Evolutionary conservation across 176 grass and related monocot species (phyloP).

Genomic region (Musa itinerans): DNA sequence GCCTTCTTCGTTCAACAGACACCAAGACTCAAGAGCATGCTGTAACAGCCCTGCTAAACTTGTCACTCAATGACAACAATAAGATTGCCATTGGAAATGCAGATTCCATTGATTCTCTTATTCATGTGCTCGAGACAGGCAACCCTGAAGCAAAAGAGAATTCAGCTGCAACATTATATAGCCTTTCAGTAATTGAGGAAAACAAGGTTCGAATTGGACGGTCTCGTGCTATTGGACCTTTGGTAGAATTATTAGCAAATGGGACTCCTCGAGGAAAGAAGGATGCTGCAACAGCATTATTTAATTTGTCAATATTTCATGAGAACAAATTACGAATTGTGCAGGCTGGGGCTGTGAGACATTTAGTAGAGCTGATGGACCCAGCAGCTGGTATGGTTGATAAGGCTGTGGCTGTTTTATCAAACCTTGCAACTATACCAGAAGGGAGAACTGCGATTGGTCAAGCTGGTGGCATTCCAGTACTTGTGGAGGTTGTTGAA

Average conservation of each 20-base stretch:
- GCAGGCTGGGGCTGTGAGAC: constrained; percentile 53
- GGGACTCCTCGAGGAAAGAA: constrained; percentile 68
- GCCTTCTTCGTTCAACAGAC: constrained; percentile 59
- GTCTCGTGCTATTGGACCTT: constrained; percentile 51
- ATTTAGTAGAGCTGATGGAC: constrained; percentile 80
- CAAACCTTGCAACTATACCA: constrained; percentile 53
- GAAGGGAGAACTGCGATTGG: constrained; percentile 55
- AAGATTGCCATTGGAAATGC: constrained; percentile 56
- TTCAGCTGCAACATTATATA: constrained; percentile 65
- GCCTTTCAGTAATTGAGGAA: constrained; percentile 64
- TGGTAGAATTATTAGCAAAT: constrained; percentile 53
- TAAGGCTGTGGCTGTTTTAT: constrained; percentile 68
- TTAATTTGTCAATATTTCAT: constrained; percentile 64
- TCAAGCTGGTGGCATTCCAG: constrained; percentile 53
- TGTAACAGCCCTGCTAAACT: constrained; percentile 63
- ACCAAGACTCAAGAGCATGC: constrained; percentile 56
- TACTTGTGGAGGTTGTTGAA: constrained; percentile 79
- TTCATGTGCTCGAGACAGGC: constrained; percentile 54
- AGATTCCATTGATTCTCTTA: constrained; percentile 49
- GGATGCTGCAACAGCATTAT: constrained; percentile 73
- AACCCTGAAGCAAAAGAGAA: constrained; percentile 78
- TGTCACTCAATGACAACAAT: constrained; percentile 73
- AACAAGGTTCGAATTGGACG: constrained; percentile 65
- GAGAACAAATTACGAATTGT: constrained; percentile 71
- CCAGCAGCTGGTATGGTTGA: constrained; percentile 73